These are phyloP conservation scores for Lipomyces chichibuensis DNA, from an alignment of 805 yeast species.

Conservation along the genomic window DNA sequence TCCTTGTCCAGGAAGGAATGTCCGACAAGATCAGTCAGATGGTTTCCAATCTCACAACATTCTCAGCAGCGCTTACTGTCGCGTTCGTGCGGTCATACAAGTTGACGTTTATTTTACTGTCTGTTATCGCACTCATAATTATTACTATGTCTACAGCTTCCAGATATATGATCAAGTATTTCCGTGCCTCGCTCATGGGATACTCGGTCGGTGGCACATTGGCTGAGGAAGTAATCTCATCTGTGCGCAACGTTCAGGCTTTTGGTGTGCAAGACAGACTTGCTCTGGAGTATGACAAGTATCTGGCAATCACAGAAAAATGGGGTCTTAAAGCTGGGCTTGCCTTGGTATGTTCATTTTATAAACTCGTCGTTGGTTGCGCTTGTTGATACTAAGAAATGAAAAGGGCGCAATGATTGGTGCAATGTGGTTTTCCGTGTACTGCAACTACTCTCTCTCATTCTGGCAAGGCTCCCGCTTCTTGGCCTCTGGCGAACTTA, in stretches of 20 bases:
- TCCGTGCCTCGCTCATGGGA: slow-evolving; percentile 21
- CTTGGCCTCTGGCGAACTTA: slow-evolving; percentile 42
- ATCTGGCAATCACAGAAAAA: slow-evolving; percentile 39
- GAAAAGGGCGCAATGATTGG: slow-evolving; percentile 46
- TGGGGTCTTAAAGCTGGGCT: slow-evolving; percentile 30
- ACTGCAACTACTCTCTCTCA: slow-evolving; percentile 61
- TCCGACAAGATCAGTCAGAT: slow-evolving; percentile 49
- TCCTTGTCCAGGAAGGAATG: slow-evolving; percentile 49
- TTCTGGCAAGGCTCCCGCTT: slow-evolving; percentile 52
- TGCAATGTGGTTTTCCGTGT: slow-evolving; percentile 57
- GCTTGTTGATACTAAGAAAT: too few species aligned
- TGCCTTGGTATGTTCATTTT: slow-evolving; percentile 35
- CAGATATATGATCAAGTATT: slow-evolving; percentile 37
- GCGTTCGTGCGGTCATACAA: slow-evolving; percentile 47
- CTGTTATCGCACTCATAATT: slow-evolving; percentile 43
- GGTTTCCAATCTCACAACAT: slow-evolving; percentile 45
- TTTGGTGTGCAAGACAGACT: slow-evolving; percentile 48
- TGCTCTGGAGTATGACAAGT: slow-evolving; percentile 42
- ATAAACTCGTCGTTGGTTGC: not conserved
- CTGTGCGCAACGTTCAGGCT: slow-evolving; percentile 49
- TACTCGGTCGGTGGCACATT: slow-evolving; percentile 40
- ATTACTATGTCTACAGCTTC: slow-evolving; percentile 41
- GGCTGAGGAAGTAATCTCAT: slow-evolving; percentile 49
- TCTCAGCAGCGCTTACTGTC: slow-evolving; percentile 47
- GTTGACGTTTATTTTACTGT: slow-evolving; percentile 45